These are phyloP conservation scores for Mycena filopes DNA, from an alignment of 768 basidiomycete species.

Conservation along the genomic window DNA sequence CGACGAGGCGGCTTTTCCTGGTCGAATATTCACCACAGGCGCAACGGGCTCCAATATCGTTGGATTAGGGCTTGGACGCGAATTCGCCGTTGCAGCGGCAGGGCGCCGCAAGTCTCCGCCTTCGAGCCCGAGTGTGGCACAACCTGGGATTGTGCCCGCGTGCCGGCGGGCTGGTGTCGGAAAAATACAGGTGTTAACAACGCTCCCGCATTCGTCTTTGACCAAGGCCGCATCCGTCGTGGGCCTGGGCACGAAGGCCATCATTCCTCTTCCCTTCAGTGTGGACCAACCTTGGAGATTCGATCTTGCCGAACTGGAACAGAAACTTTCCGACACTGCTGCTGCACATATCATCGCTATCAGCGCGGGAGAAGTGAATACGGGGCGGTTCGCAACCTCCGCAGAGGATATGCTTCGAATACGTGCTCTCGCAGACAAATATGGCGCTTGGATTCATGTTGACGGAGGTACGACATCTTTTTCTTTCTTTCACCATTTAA, in stretches of 20 bases:
- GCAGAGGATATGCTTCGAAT: constrained; percentile 25
- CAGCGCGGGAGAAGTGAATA: constrained; percentile 29
- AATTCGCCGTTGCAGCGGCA: constrained; percentile 24
- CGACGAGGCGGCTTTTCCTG: constrained; percentile 15
- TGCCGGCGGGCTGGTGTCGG: constrained; percentile 20
- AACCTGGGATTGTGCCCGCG: constrained; percentile 21
- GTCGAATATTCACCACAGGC: constrained; percentile 27
- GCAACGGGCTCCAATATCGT: constrained; percentile 27
- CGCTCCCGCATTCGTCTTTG: constrained; percentile 27
- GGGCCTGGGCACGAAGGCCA: constrained; percentile 8
- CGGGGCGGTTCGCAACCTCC: constrained; percentile 27
- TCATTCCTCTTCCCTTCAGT: constrained; percentile 22
- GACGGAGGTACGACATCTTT: constrained; percentile 19
- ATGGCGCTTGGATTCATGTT: constrained; percentile 31
- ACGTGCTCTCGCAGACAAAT: constrained; percentile 18
- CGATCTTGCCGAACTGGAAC: constrained; percentile 16
- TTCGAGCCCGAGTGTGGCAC: constrained; percentile 14
- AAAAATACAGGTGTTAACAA: constrained; percentile 26
- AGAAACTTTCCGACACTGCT: neutral
- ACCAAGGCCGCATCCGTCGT: constrained; percentile 25
- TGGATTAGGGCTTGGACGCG: constrained; percentile 25
- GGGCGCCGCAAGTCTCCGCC: constrained; percentile 25
- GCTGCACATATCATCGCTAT: constrained; percentile 18
- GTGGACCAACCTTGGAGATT: constrained; percentile 27
- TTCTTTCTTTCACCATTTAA: neutral